Base-by-base conservation (phyloP, 2,329 filamentous ascomycete genomes). In the Aspergillus sp. region DNA sequence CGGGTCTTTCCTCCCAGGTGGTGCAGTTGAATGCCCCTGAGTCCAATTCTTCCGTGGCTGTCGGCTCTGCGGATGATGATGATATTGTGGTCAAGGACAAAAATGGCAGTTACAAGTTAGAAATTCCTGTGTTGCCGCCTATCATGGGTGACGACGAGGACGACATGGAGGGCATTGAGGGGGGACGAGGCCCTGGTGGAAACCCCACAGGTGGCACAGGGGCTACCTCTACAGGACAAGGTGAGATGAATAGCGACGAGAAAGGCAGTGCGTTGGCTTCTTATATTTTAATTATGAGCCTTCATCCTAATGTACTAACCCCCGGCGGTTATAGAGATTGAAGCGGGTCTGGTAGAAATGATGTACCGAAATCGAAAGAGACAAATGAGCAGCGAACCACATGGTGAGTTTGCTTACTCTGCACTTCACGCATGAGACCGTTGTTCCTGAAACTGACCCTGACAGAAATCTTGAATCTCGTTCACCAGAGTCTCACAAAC, bases 401-500 rank as follows among this genome's bases (percentile, higher is more conserved):
- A 88, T 75, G 87, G 88, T 89, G 70, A 67, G 80, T 70, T 40
- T 58, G 46, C 50, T 51, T 47, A n/a, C 48, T 31, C 17, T n/a
- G 37, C 17, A n/a, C 19, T 27, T 15, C 15, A n/a, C 49, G 23
- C 11, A 44, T 23, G 27, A 3, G 12, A 21, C n/a, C 24, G 4
- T 21, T 21, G n/a, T 37, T 21, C 23, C 60, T 24, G 19, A 19
- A 31, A 37, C 57, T 66, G 43, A 64, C 43, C 49, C 37, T 43
- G 6, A 23, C 44, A 87, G 90, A 92, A 73, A 80, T 93, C 3
- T 79, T 91, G 24, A 86, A 89, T 62, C 82, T 86, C 21, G 83
- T 92, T 48, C 84, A 85, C 62, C 83, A 86, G 35, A 92, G 88
- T 71, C 77, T 96, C 55, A 81, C 85, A 64, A 85, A 85, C 58